phyloP scores from a whole-genome alignment of 2,329 filamentous ascomycete genomes.

The Daldinia eschscholtzii region DNA sequence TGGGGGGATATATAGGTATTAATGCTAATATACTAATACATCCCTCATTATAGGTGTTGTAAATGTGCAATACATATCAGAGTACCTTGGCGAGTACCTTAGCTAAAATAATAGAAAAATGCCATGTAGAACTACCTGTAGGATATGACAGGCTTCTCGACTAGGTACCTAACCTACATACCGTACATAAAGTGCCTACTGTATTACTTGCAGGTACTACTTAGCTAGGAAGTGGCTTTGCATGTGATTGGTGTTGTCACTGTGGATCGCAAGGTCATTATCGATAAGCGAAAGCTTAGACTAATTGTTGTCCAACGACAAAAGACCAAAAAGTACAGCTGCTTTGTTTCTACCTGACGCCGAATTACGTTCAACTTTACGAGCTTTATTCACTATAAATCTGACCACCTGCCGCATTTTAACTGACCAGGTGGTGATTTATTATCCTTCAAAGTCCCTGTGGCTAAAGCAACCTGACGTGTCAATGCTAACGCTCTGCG shows the following conservation, averaged over 20 bases:
- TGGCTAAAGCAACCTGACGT: neutral
- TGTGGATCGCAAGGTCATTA: conserved; percentile 14
- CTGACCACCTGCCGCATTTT: neutral
- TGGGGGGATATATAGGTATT: neutral
- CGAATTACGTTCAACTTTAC: conserved; percentile 1
- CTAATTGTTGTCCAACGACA: conserved; percentile 11
- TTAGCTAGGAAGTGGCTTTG: conserved; percentile 14
- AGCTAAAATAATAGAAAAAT: no score
- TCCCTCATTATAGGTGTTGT: neutral
- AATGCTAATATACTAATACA: neutral
- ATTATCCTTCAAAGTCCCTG: neutral
- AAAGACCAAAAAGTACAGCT: conserved; percentile 18
- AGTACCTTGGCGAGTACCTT: no score
- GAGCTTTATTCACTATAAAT: neutral
- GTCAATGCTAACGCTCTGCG: neutral
- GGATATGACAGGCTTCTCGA: no score
- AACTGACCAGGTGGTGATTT: neutral
- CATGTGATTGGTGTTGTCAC: conserved; percentile 39
- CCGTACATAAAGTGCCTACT: no score
- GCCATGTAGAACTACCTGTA: no score
- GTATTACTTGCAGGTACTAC: neutral
- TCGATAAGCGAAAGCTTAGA: conserved; percentile 36
- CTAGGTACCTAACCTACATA: no score
- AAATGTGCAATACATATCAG: neutral
- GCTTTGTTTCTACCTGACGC: conserved; percentile 3